phyloP scores from a whole-genome alignment of 176 grass and related monocot species.

The Puccinellia tenuiflora region DNA sequence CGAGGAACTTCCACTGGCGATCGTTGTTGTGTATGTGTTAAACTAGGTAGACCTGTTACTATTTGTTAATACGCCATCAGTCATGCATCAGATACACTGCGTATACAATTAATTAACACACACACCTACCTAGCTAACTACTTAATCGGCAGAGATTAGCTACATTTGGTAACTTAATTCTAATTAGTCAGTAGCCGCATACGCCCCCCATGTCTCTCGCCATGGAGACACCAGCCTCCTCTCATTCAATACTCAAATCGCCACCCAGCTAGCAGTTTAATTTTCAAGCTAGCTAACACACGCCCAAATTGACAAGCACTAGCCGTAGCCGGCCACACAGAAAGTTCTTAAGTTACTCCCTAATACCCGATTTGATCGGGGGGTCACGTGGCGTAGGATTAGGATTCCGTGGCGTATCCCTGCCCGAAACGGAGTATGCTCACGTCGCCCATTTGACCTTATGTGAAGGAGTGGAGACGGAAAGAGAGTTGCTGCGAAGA shows the following conservation, averaged over 20 bases:
- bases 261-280: background rate
- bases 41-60: background rate
- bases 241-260: background rate
- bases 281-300: background rate
- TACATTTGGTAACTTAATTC: constrained; percentile 23
- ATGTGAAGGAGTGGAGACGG: background rate
- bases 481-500: constrained; percentile 22
- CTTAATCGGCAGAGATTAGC: constrained; percentile 6
- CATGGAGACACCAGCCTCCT: constrained; percentile 17
- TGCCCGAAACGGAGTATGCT: constrained; percentile 21
- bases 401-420: too few species aligned
- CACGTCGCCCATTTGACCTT: constrained; percentile 47
- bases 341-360: too few species aligned
- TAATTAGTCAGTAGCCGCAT: background rate
- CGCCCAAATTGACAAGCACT: constrained; percentile 7
- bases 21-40: background rate
- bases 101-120: constrained; percentile 6
- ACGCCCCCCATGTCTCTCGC: background rate
- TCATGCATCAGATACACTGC: background rate
- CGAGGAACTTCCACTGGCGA: too few species aligned
- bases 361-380: background rate
- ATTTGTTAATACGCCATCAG: background rate
- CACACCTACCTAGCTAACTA: background rate
- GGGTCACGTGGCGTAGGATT: constrained; percentile 2
- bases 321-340: background rate